Conservation (phyloP, 2,329 filamentous ascomycete genomes). For the Orbilia ellipsospora region DNA sequence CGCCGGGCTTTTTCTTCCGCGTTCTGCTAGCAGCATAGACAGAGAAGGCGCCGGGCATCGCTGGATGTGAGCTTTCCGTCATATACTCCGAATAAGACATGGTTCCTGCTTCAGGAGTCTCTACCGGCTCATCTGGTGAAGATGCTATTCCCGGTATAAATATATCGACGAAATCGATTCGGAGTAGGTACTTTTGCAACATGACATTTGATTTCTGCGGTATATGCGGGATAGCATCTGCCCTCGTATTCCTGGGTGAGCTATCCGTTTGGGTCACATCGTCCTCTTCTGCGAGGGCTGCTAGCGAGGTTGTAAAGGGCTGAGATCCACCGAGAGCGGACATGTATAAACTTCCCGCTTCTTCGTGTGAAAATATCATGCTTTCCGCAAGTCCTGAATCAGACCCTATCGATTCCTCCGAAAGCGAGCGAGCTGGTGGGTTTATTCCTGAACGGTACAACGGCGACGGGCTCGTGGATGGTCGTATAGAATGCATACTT, state of each 20-base stretch:
- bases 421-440: slow-evolving; percentile 56
- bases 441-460: not conserved
- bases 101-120: not conserved
- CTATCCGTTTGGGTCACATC: not conserved
- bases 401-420: slow-evolving; percentile 60
- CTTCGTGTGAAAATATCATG: slow-evolving; percentile 79
- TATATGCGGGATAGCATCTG: not conserved
- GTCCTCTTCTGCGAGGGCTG: slow-evolving; percentile 16
- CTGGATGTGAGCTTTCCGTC: slow-evolving; percentile 67
- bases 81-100: slow-evolving; percentile 49
- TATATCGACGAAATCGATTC: slow-evolving; percentile 61
- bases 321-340: slow-evolving; percentile 56
- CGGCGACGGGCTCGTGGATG: slow-evolving; percentile 51
- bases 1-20: slow-evolving; percentile 13
- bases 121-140: not conserved
- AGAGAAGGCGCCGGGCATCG: slow-evolving; percentile 73
- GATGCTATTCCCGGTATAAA: slow-evolving; percentile 59
- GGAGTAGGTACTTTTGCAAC: slow-evolving; percentile 61
- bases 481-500: slow-evolving; percentile 44
- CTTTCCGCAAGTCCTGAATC: slow-evolving; percentile 72
- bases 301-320: slow-evolving; percentile 42
- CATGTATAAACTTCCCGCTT: slow-evolving; percentile 83
- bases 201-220: slow-evolving; percentile 45
- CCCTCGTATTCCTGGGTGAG: not conserved
- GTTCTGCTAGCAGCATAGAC: slow-evolving; percentile 61